Evolutionary conservation across 768 basidiomycete species (phyloP).

Genomic region (Crucibulum laeve): DNA sequence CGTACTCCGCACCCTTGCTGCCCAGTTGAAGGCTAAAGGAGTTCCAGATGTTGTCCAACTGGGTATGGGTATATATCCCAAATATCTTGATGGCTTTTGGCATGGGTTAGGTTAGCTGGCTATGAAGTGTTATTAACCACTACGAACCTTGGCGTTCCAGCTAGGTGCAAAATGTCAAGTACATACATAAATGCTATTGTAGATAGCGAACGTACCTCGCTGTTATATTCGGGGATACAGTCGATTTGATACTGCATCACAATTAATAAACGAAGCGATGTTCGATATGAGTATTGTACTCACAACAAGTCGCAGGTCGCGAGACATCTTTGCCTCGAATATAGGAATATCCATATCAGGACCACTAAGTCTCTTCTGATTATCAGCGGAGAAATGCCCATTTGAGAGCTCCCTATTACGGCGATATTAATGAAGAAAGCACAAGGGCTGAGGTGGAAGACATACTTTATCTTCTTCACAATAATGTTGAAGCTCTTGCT

Average conservation of each 20-base stretch:
- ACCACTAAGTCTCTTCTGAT: constrained; percentile 56
- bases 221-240: constrained; percentile 33
- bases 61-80: constrained; percentile 35
- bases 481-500: constrained; percentile 45
- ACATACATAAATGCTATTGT: neutral
- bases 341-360: constrained; percentile 45
- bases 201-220: constrained; percentile 13
- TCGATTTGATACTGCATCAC: constrained; percentile 43
- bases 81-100: constrained; percentile 29
- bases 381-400: constrained; percentile 65
- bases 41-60: constrained; percentile 34
- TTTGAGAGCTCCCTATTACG: constrained; percentile 58
- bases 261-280: constrained; percentile 2
- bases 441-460: neutral
- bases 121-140: neutral
- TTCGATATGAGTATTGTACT: constrained; percentile 9
- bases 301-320: constrained; percentile 47
- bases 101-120: neutral
- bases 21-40: constrained; percentile 31
- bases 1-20: constrained; percentile 46
- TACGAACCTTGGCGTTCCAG: constrained; percentile 24
- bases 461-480: constrained; percentile 67
- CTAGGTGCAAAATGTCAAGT: constrained; percentile 7
- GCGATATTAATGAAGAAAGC: neutral
- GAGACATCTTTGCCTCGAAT: constrained; percentile 66